These are phyloP conservation scores for Dictyophora rubrovolvata DNA, from an alignment of 768 basidiomycete genomes.

Conservation along the genomic window DNA sequence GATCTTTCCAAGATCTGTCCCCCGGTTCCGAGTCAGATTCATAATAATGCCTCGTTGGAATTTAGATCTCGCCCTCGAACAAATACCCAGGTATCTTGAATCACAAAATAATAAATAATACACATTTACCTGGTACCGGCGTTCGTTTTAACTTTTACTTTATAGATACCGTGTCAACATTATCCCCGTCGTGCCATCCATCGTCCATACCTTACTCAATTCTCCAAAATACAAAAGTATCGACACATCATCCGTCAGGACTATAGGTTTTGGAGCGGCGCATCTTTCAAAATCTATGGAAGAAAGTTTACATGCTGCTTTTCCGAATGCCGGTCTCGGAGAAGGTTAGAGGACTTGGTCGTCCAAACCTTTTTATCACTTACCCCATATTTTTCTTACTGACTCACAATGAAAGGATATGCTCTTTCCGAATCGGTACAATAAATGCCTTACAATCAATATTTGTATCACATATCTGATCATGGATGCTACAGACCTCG, in stretches of 20 bases:
- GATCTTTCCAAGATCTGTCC: conserved; percentile 28
- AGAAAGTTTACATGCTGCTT: conserved; percentile 26
- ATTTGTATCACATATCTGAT: too few relatives aligned
- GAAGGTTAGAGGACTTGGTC: too few relatives aligned
- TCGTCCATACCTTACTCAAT: conserved; percentile 54
- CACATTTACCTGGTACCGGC: background rate
- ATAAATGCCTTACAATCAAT: too few relatives aligned
- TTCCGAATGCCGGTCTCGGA: too few relatives aligned
- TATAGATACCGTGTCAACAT: conserved; percentile 44
- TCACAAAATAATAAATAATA: background rate
- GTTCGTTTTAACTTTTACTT: background rate
- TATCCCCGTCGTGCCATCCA: conserved; percentile 48
- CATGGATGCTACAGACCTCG: too few relatives aligned
- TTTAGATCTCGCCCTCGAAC: conserved; percentile 35
- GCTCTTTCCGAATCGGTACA: conserved; percentile 59
- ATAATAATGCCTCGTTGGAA: conserved; percentile 55
- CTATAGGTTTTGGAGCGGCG: conserved; percentile 41
- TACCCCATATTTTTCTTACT: background rate
- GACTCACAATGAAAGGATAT: conserved; percentile 35
- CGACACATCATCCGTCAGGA: conserved; percentile 43
- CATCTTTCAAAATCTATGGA: conserved; percentile 58
- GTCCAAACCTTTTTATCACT: too few relatives aligned
- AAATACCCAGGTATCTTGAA: conserved; percentile 45
- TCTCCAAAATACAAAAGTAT: conserved; percentile 34
- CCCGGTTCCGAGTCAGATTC: conserved; percentile 29